Base-by-base conservation (phyloP, 2,329 filamentous ascomycete genomes). In the Peltaster fructicola region DNA sequence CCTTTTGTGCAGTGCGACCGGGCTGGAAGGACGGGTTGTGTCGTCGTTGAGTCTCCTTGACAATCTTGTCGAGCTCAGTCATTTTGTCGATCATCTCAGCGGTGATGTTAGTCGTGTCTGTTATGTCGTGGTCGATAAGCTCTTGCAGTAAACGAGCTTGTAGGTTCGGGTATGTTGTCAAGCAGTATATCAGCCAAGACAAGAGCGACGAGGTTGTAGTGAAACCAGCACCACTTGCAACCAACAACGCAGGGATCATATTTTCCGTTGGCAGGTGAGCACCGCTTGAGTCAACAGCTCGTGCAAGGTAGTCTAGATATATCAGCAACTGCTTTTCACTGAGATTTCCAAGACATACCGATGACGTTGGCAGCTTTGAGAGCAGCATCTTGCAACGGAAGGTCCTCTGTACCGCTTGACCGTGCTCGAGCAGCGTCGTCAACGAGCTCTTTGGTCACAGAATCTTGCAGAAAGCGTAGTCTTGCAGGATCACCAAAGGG, bases 1-100 rank as follows among this genome's bases (percentile, higher is more conserved):
- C 67, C 3, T 48, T 48, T 31, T 60, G 61, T 3, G 67, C 50
- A 1, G 62, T 72, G 15, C 68, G 63, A 1, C 53, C 68, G 0
- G 68, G 63, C 36, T 73, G 68, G 48, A 62, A 73, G 0, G 63
- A 65, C 0, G 68, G 63, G 44, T 66, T 71, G 48, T 72, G 67
- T 3, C 53, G 51, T 3, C 68, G 57, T 40, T 68, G 65, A 1
- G 57, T 66, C 40, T 73, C 68, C 44, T 72, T 71, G 52, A 73
- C 48, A 42, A 60, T 68, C 22, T 59, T 57, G 41, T 69, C 65
- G 6, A 68, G 53, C 44, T 61, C 68, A 2, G 48, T 38, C 5
- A 72, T 53, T 20, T 51, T 46, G 24, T 57, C 34, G 11, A 40
- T 35, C 30, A 44, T 46, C 18, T 51, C 54, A 8, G 44, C 37